Conservation (phyloP, 306 rosid species). For the Inga oerstediana region DNA sequence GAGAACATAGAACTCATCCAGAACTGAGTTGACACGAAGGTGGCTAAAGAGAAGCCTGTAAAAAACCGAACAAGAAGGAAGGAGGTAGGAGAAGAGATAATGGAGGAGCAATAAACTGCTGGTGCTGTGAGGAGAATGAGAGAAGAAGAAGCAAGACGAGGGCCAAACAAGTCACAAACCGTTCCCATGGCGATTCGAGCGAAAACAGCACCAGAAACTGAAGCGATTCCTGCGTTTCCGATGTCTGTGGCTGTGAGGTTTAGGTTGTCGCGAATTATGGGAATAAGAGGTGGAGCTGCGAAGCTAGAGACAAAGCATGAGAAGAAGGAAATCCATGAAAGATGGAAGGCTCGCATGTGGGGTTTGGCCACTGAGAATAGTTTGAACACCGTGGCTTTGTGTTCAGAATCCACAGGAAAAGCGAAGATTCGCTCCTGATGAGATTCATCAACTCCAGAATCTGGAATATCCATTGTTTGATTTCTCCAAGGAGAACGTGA, state of each 20-base stretch:
- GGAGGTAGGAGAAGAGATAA: neutral
- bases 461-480: constrained; percentile 45
- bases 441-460: constrained; percentile 39
- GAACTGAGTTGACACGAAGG: neutral
- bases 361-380: constrained; percentile 72
- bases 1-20: constrained; percentile 5
- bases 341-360: constrained; percentile 91
- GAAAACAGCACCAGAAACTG: constrained; percentile 93
- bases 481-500: neutral
- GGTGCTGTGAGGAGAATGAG: neutral
- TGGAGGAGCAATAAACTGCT: neutral
- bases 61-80: neutral
- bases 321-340: constrained; percentile 88
- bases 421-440: constrained; percentile 40
- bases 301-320: constrained; percentile 83
- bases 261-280: constrained; percentile 86
- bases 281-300: constrained; percentile 84
- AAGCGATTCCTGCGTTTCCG: constrained; percentile 93
- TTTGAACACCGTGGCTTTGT: constrained; percentile 77
- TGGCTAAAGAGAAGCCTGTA: neutral
- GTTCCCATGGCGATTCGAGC: constrained; percentile 61
- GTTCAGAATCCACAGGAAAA: constrained; percentile 83
- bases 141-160: neutral
- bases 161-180: neutral
- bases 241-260: constrained; percentile 87